Evolutionary conservation across 208 protist species (phyloP), one percentile per base, ranked within the genome.

Genomic region (Cochliopodium minus): DNA sequence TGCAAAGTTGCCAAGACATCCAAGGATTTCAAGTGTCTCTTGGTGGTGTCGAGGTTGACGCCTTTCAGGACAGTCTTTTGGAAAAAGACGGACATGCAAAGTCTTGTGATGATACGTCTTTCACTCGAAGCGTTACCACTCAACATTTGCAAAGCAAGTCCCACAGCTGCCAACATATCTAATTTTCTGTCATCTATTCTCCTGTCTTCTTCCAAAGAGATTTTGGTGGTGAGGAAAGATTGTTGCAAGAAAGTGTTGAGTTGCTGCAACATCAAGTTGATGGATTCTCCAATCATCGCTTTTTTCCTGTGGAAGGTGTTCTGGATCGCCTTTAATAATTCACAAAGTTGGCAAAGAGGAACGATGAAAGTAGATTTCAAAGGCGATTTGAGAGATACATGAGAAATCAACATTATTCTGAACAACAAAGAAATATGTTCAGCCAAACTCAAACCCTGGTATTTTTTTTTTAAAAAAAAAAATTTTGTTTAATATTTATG

Each of bases 311-410:
- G 80, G 62, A 78, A 90, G 0, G 79, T 82, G 17, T 61, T 48
- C 10, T 82, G 67, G 9, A 92, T 85, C 49, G 79, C 73, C 63
- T 88, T 84, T 5, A 91, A 66, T 65, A 91, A 61, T 64, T 89
- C 72, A 2, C 86, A 64, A 10, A 73, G 76, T 15, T 76, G 65
- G 32, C 78, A 74, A 15, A 91, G 57, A n/a, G 61, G 55, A 29
- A 70, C 53, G 29, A 90, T 76, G 34, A 79, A 59, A 4, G 65
- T 52, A 30, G 75, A 20, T 1, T 69, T 72, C 17, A 93, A 57
- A 32, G 77, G 67, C 0, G 67, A 71, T 34, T 69, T 69, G 7
- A 72, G 42, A 29, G 33, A 40, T 48, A 87, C 72, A 61, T 91
- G 84, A 13, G 90, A 54, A 32, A 66, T 53, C 22, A 91, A 67